phyloP scores from a whole-genome alignment of 257 asterid genomes.

The Solanum microdontum region DNA sequence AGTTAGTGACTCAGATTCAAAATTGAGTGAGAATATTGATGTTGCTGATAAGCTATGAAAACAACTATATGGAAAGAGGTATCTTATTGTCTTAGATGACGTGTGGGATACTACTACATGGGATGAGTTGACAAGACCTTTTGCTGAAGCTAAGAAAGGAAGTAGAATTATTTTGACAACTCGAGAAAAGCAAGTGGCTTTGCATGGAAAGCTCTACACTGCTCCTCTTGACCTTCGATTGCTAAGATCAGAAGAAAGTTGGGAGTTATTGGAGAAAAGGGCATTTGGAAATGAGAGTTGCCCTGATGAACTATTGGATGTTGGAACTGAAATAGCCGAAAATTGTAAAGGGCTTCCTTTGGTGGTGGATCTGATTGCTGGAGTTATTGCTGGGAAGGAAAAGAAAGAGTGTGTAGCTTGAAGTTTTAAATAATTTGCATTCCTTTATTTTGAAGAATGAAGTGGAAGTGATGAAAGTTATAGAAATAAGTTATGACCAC shows the following conservation, averaged over 20 bases:
- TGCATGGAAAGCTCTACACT: not conserved
- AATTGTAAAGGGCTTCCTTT: slow-evolving; percentile 16
- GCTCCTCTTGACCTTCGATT: not conserved
- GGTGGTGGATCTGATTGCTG: slow-evolving; percentile 4
- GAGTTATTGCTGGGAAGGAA: slow-evolving; percentile 8
- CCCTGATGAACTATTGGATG: slow-evolving; percentile 5
- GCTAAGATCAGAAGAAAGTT: not conserved
- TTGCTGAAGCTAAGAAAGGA: accelerated
- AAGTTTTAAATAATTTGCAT: not conserved
- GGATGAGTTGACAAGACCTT: not conserved
- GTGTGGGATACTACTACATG: no score
- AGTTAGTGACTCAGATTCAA: no score
- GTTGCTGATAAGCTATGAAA: no score
- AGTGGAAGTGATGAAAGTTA: not conserved
- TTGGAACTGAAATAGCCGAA: slow-evolving; percentile 4
- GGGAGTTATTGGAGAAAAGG: slow-evolving; percentile 10
- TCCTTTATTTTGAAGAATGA: not conserved
- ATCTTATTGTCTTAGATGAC: no score
- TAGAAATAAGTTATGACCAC: slow-evolving; percentile 15
- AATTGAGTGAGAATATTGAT: no score
- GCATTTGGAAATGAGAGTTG: not conserved
- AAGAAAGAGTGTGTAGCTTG: not conserved
- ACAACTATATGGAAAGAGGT: no score
- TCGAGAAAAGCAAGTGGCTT: not conserved
- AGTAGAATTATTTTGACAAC: slow-evolving; percentile 12